Conservation (phyloP, 1,284 basidiomycete genomes). For the Cutaneotrichosporon cutaneum region DNA sequence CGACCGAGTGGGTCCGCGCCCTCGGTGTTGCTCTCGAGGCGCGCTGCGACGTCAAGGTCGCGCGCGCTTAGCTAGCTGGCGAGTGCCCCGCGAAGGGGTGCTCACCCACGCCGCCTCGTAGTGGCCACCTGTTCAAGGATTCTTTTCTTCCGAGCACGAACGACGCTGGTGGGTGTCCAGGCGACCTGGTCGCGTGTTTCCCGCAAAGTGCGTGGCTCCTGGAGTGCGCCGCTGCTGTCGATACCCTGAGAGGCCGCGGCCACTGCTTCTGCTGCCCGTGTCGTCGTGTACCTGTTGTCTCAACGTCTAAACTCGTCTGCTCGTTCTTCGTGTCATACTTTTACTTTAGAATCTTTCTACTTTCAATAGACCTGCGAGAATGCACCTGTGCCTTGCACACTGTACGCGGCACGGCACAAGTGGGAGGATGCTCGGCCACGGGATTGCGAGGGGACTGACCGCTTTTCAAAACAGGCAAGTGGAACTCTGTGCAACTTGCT, state of each 20-base stretch:
- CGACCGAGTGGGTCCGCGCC: slow-evolving; percentile 45
- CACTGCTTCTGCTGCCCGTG: neutral
- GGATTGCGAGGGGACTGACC: too few species aligned
- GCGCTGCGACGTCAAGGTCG: slow-evolving; percentile 41
- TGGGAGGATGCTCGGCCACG: too few species aligned
- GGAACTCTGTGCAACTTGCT: too few species aligned
- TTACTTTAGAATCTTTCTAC: neutral
- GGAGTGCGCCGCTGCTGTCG: neutral
- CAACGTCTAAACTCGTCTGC: neutral
- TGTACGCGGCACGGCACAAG: neutral
- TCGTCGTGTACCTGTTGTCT: neutral
- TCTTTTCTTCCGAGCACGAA: neutral
- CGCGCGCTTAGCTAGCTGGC: slow-evolving; percentile 15
- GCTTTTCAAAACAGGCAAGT: too few species aligned
- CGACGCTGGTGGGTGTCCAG: neutral
- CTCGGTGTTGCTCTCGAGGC: slow-evolving; percentile 48
- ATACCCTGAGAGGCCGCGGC: neutral
- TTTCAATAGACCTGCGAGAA: neutral
- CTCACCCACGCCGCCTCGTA: neutral
- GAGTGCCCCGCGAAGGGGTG: slow-evolving; percentile 6
- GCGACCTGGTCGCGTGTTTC: neutral
- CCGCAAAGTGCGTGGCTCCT: neutral
- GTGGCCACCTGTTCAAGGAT: neutral
- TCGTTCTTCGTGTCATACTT: neutral
- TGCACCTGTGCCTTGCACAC: neutral